phyloP scores from a whole-genome alignment of 768 basidiomycete genomes.

The Russula olivacea region DNA sequence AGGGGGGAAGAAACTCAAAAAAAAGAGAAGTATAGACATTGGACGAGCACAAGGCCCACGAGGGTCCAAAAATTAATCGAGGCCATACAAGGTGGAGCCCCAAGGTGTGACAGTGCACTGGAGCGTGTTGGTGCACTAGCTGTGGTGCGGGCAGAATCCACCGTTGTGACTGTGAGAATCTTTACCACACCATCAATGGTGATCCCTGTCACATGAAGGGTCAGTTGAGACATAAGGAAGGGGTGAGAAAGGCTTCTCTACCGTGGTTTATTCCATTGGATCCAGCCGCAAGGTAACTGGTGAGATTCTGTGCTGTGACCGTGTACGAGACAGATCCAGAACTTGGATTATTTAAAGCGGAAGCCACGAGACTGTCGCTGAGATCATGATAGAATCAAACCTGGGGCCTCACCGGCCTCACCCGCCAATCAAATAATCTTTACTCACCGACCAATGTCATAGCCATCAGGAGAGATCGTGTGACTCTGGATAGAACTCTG shows the following conservation, averaged over 20 bases:
- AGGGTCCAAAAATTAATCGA: too few relatives aligned
- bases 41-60: too few relatives aligned
- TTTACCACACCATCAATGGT: slow-evolving; percentile 53
- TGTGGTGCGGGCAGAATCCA: too few relatives aligned
- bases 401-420: too few relatives aligned
- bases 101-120: too few relatives aligned
- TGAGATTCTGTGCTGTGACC: slow-evolving; percentile 41
- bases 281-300: slow-evolving; percentile 48
- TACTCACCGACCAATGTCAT: slow-evolving; percentile 42
- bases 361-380: slow-evolving; percentile 39
- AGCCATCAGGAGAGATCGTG: slow-evolving; percentile 43
- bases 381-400: neutral
- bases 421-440: neutral
- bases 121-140: too few relatives aligned
- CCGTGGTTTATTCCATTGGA: slow-evolving; percentile 44
- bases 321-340: slow-evolving; percentile 43
- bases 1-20: too few relatives aligned
- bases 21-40: too few relatives aligned
- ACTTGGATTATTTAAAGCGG: slow-evolving; percentile 36
- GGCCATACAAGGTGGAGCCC: too few relatives aligned
- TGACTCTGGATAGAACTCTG: slow-evolving; percentile 36
- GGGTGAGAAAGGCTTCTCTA: slow-evolving; percentile 20
- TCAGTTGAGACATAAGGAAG: neutral
- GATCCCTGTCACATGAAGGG: slow-evolving; percentile 43
- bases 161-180: slow-evolving; percentile 45